Percentiles rank a stretch among this genome's conserved stretches.
These are phyloP conservation scores for Quercus mongolica DNA, from an alignment of 306 rosid genomes.

Conservation along the genomic window DNA sequence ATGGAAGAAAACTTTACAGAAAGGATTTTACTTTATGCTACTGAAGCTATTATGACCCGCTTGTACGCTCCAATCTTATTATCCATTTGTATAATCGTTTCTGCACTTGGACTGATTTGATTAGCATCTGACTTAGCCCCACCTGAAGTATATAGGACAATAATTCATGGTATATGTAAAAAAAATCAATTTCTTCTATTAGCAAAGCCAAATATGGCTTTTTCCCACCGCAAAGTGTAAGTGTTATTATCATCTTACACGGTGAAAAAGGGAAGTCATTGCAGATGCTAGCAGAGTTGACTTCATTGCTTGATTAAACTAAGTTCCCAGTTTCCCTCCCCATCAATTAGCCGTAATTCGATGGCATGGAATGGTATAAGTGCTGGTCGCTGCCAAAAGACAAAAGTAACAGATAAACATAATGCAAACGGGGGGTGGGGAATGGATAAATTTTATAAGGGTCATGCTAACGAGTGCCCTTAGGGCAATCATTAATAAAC, in stretches of 20 bases:
- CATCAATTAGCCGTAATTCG: constrained; percentile 90
- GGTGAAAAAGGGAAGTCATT: constrained; percentile 9
- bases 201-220: constrained; percentile 21
- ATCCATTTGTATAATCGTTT: background rate
- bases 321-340: constrained; percentile 98
- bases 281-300: constrained; percentile 9
- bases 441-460: background rate
- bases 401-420: background rate
- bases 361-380: constrained; percentile 78
- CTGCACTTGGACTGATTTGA: background rate
- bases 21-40: background rate
- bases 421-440: too few relatives aligned
- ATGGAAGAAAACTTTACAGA: background rate
- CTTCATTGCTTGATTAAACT: constrained; percentile 66
- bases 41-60: constrained; percentile 13
- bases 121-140: constrained; percentile 7
- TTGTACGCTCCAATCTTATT: constrained; percentile 17
- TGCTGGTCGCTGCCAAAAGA: constrained; percentile 81
- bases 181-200: background rate
- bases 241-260: constrained; percentile 25
- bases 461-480: too few relatives aligned
- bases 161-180: background rate
- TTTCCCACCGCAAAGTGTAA: constrained; percentile 17
- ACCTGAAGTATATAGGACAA: constrained; percentile 1
- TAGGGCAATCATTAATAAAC: too few relatives aligned